phyloP scores from a whole-genome alignment of 2,329 filamentous ascomycete genomes.

The Diplodia seriata region DNA sequence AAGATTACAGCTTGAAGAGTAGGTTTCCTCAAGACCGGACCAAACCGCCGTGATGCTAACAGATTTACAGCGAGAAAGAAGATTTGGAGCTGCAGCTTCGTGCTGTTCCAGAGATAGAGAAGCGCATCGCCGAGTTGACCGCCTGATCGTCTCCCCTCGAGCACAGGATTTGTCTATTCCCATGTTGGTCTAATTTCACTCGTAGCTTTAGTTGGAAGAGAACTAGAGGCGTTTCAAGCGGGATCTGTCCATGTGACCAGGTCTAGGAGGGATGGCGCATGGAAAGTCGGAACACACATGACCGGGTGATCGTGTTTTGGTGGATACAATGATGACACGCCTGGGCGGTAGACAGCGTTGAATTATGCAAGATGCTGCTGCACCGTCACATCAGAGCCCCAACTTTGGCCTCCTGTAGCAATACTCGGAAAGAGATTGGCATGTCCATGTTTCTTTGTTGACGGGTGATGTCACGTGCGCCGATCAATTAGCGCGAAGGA shows the following conservation, averaged over 20 bases:
- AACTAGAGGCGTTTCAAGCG: slow-evolving; percentile 19
- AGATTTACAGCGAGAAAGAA: slow-evolving; percentile 75
- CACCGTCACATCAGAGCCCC: not conserved
- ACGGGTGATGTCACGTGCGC: slow-evolving; percentile 14
- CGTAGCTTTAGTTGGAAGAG: not conserved
- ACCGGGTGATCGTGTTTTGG: not conserved
- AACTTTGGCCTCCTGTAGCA: not conserved
- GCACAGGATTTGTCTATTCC: slow-evolving; percentile 1
- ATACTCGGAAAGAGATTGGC: not conserved
- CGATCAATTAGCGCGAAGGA: slow-evolving; percentile 13
- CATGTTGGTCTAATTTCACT: not conserved
- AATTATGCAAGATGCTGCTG: not conserved
- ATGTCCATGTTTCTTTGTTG: not conserved
- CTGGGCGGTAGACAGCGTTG: slow-evolving; percentile 7
- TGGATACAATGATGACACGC: not conserved
- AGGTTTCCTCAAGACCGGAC: slow-evolving; percentile 41
- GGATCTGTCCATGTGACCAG: slow-evolving; percentile 6
- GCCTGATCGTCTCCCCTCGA: slow-evolving; percentile 33
- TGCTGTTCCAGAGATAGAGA: slow-evolving; percentile 86
- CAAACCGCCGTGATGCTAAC: slow-evolving; percentile 23
- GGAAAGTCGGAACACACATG: not conserved
- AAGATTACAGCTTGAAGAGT: slow-evolving; percentile 85
- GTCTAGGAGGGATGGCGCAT: slow-evolving; percentile 9
- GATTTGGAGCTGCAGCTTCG: slow-evolving; percentile 86
- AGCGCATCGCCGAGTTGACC: slow-evolving; percentile 79